Base-by-base conservation (phyloP, 2,329 filamentous ascomycete species). In the Colletotrichum cuscutae region DNA sequence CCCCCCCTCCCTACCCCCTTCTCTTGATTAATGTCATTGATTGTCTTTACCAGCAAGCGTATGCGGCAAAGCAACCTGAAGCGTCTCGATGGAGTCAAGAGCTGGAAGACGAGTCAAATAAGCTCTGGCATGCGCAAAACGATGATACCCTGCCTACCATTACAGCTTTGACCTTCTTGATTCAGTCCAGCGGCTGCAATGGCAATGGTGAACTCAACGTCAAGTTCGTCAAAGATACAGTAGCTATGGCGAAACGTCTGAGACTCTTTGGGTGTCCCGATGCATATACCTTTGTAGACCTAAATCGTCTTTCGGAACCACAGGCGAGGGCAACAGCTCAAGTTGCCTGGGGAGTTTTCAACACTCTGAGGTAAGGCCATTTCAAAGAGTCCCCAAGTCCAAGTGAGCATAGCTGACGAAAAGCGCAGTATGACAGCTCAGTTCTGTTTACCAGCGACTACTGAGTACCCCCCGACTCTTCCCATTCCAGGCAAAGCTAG, bases 331-430 rank as follows among this genome's bases (percentile, higher is more conserved):
- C 59, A 13, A 70, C 46, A 15, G 28, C 60, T 42, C 66, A 73
- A 56, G 71, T 77, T 4, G 76, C 80, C 12, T 81, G 80, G 80
- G 79, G 78, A 4, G 74, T 76, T 5, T 84, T 84, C 63, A 82
- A 83, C 65, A 84, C 80, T 81, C 80, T 80, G 67, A 77, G 81
- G 83, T 83, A 72, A 78, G 81, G 72, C 46, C 35, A 46, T 26
- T 24, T 42, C n/a, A 28, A 42, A 46, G 30, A 5, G 32, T 13
- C 9, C 8, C 35, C 13, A 30, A 4, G 28, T 11, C 30, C 32
- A 13, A 32, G 8, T 42, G 13, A 28, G 7, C 46, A 13, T 35
- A 52, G 35, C 37, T 73, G 53, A 73, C 37, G 5, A 8, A 8
- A 12, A 49, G 46, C 46, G 49, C 35, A 73, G 71, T 57, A 65